Evolutionary conservation across 1,139 yeast genomes (phyloP).

Genomic region (Blastobotrys ciferrii): DNA sequence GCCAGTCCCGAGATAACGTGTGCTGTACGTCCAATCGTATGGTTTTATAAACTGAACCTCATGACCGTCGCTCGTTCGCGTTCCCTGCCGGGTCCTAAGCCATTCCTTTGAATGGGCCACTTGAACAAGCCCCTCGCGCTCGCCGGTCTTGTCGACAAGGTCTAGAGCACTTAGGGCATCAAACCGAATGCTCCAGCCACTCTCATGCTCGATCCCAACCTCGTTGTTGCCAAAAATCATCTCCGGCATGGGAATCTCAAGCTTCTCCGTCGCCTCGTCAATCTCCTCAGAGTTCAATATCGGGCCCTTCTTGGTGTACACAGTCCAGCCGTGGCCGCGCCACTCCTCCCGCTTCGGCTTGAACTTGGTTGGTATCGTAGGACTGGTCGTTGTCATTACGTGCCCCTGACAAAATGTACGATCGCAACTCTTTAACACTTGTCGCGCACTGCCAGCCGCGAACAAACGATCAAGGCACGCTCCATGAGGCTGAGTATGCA

Average conservation of each 20-base stretch:
- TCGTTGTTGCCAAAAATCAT: constrained; percentile 94
- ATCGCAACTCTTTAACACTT: too few relatives aligned
- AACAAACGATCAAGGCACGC: too few relatives aligned
- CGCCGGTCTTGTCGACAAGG: constrained; percentile 52
- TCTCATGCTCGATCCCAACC: constrained; percentile 47
- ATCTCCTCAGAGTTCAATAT: constrained; percentile 73
- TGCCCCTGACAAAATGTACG: background rate
- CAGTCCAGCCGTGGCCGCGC: constrained; percentile 66
- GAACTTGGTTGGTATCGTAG: constrained; percentile 7
- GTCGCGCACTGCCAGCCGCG: too few relatives aligned
- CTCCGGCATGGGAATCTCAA: constrained; percentile 87
- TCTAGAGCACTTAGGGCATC: constrained; percentile 80
- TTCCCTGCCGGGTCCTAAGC: constrained; percentile 61
- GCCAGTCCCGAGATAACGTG: constrained; percentile 61
- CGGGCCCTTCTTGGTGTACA: constrained; percentile 71
- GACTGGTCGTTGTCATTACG: constrained; percentile 1
- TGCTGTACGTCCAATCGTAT: constrained; percentile 95
- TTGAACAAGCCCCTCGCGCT: constrained; percentile 49
- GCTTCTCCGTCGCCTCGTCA: constrained; percentile 59
- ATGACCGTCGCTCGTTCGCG: constrained; percentile 36
- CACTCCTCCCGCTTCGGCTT: constrained; percentile 15
- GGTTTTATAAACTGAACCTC: constrained; percentile 63
- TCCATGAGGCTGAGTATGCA: background rate
- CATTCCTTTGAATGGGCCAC: constrained; percentile 91
- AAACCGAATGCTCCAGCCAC: constrained; percentile 55